Evolutionary conservation across 2,329 filamentous ascomycete genomes (phyloP).

Genomic region (Neoascochyta sp.): DNA sequence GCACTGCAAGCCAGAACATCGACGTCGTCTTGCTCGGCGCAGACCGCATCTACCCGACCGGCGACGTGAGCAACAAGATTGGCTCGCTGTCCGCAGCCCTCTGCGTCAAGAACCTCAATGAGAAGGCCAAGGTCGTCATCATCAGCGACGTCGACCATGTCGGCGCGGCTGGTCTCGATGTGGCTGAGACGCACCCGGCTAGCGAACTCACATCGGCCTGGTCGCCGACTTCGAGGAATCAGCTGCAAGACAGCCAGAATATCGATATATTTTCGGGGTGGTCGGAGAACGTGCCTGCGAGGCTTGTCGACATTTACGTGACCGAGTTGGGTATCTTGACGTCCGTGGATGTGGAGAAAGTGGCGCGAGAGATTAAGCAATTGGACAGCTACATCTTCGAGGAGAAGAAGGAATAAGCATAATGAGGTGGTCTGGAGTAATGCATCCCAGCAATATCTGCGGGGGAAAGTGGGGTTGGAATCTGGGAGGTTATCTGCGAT

Average conservation of each 20-base stretch:
- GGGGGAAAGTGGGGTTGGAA: not conserved
- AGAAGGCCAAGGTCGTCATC: constrained; percentile 50
- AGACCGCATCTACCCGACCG: constrained; percentile 56
- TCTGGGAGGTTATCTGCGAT: not conserved
- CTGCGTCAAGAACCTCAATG: constrained; percentile 50
- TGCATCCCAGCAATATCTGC: not conserved
- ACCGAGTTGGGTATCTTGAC: constrained; percentile 25
- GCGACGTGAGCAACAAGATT: constrained; percentile 64
- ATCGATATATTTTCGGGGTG: too few species aligned
- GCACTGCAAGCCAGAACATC: constrained; percentile 50
- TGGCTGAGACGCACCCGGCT: constrained; percentile 38
- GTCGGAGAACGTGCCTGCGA: constrained; percentile 34
- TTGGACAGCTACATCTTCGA: constrained; percentile 21
- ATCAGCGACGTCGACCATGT: constrained; percentile 62
- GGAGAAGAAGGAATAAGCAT: constrained; percentile 1
- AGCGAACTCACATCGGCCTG: constrained; percentile 52
- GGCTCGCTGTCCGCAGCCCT: constrained; percentile 60
- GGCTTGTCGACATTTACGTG: constrained; percentile 29
- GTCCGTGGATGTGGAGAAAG: constrained; percentile 11
- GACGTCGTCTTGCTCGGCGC: constrained; percentile 62
- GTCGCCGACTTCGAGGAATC: constrained; percentile 23
- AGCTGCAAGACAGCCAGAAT: too few species aligned
- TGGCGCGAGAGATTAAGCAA: constrained; percentile 12
- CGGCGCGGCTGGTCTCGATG: constrained; percentile 24
- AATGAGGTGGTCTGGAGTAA: not conserved